Percentiles rank a stretch among this genome's conserved stretches.
phyloP scores from a whole-genome alignment of 2,329 filamentous ascomycete species.

The Lasiodiplodia gonubiensis region DNA sequence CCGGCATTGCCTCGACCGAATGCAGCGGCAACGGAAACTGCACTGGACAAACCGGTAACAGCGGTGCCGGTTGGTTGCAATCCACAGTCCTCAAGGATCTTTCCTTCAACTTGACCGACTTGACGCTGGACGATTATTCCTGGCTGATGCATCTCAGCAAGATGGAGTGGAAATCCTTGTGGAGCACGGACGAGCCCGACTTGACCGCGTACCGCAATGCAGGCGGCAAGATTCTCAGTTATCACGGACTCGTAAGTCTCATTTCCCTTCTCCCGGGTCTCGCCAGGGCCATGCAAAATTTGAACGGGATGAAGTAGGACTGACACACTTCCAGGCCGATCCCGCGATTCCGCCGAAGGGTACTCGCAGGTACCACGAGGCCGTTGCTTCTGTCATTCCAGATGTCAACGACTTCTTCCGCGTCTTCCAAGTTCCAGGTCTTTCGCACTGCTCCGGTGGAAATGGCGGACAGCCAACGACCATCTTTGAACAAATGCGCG shows the following conservation, averaged over 20 bases:
- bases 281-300: neutral
- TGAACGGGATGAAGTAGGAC: neutral
- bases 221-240: constrained; percentile 39
- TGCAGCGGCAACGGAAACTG: constrained; percentile 27
- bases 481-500: constrained; percentile 35
- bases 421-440: constrained; percentile 41
- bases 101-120: constrained; percentile 30
- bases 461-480: constrained; percentile 34
- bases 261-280: neutral
- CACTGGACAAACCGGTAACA: constrained; percentile 28
- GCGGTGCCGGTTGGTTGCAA: constrained; percentile 23
- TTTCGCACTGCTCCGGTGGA: constrained; percentile 36
- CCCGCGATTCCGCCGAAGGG: constrained; percentile 37
- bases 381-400: constrained; percentile 35
- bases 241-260: constrained; percentile 35
- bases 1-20: constrained; percentile 8
- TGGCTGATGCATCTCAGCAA: constrained; percentile 34
- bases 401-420: constrained; percentile 40
- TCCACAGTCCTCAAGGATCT: constrained; percentile 20
- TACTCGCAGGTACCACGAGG: constrained; percentile 36
- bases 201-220: constrained; percentile 35
- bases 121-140: constrained; percentile 28
- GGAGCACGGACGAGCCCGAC: constrained; percentile 36
- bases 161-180: constrained; percentile 35
- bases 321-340: constrained; percentile 31